These are phyloP conservation scores for Diaporthe batatas DNA, from an alignment of 2,329 filamentous ascomycete genomes.

Conservation along the genomic window DNA sequence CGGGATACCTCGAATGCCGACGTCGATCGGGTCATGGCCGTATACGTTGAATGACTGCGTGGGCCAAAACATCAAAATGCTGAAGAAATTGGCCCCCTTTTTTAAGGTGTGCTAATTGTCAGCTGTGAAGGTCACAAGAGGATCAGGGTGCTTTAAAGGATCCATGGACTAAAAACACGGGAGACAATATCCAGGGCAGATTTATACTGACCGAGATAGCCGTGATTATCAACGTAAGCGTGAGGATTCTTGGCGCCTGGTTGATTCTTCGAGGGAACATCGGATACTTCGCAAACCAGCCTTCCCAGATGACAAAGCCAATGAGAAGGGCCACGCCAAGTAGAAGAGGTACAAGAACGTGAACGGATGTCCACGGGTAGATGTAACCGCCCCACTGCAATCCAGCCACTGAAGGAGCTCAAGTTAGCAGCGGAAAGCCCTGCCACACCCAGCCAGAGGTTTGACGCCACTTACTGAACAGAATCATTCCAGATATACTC, in stretches of 20 bases:
- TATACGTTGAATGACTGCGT: slow-evolving; percentile 76
- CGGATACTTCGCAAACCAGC: slow-evolving; percentile 54
- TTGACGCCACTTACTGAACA: slow-evolving; percentile 51
- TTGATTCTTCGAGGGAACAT: slow-evolving; percentile 57
- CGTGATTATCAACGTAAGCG: slow-evolving; percentile 68
- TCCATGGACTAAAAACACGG: background rate
- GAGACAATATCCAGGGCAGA: background rate
- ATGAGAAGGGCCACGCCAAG: slow-evolving; percentile 55
- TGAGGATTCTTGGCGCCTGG: slow-evolving; percentile 62
- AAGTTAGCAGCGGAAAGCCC: background rate
- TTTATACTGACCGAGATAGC: slow-evolving; percentile 59
- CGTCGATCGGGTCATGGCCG: slow-evolving; percentile 71
- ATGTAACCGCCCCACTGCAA: slow-evolving; percentile 57
- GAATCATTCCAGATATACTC: slow-evolving; percentile 61
- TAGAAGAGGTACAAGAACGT: slow-evolving; percentile 56
- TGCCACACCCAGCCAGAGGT: too few species aligned
- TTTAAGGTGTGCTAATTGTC: background rate
- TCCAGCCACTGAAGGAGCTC: slow-evolving; percentile 55
- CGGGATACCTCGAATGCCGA: slow-evolving; percentile 75
- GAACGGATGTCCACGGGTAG: slow-evolving; percentile 54
- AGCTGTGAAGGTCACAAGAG: background rate
- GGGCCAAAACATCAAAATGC: slow-evolving; percentile 71
- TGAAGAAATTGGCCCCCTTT: slow-evolving; percentile 68
- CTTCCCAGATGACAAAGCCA: slow-evolving; percentile 54
- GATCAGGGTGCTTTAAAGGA: background rate